Base-by-base conservation (phyloP, 192 early-diverging fungal genomes). In the Lunasporangiospora selenospora region DNA sequence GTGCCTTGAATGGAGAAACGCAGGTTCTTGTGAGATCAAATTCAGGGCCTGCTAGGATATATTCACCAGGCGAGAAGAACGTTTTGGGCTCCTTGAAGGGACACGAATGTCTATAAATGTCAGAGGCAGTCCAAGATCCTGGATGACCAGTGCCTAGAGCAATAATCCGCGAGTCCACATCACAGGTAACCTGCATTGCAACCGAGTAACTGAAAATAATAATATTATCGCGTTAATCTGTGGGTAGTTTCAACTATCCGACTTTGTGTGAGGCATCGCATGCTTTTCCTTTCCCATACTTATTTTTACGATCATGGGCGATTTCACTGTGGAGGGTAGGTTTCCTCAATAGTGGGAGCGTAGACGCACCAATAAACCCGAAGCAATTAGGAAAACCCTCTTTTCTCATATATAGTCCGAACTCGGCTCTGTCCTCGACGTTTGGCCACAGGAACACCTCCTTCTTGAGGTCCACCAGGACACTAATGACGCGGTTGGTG, bases 321-420 rank as follows among this genome's bases (percentile, higher is more conserved):
- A 30, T 37, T 12, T 37, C 43, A 46, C 62, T 53, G 33, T 46
- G 23, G n/a, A 34, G 4, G 6, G 58, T 38, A 8, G 58, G 58
- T n/a, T 51, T 45, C 11, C 51, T 46, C 9, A 32, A 54, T 6
- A 64, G 51, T 12, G 32, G 51, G 1, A 64, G 4, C 1, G 53
- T 64, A 8, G 62, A 55, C 19, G 54, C 54, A 19, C 38, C 54
- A 37, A 66, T 51, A 38, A 56, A 66, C 18, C 64, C 64, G 12
- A 66, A 18, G 16, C 64, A 65, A 13, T 40, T 36, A 1, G 63
- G 63, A 34, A 65, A 65, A 0, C 53, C 63, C 38, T 65, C 63
- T 12, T 32, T 4, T 2, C 39, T 38, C 63, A 65, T 65, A 3
- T 43, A 42, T 38, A 13, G 53, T 11, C 55, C 55, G 19, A 50